Base-by-base conservation (phyloP, 768 basidiomycete species). In the Gyrodon lividus region DNA sequence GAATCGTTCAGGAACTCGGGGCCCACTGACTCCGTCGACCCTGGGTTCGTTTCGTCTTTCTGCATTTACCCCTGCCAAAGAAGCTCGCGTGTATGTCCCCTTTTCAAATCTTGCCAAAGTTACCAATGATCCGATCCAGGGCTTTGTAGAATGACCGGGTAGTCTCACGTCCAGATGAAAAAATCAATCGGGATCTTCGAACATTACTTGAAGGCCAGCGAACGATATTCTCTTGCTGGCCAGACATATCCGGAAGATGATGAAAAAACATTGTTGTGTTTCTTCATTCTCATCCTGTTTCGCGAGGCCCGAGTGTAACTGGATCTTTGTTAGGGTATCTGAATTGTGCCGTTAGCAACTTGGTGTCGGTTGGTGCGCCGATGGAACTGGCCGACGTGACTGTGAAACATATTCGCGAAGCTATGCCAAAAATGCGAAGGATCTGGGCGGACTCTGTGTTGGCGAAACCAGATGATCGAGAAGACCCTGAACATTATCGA, bases 31-130 rank as follows among this genome's bases (percentile, higher is more conserved):
- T n/a, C 35, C 0, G 40, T 43, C n/a, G 57, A 59, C 33, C 54
- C 51, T 2, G 58, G 51, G 5, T 63, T 60, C 33, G 13, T 53
- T 16, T 56, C 48, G 20, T 54, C 63, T 1, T 64, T 63, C 28
- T 52, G 48, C 43, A 24, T 34, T 9, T 59, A 60, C 26, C 59
- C 60, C 2, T 6, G 1, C 6, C 6, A 62, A 43, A 16, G 26
- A 48, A 9, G 62, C 57, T 6, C 50, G 48, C 19, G 48, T 53
- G 62, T 63, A 48, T 17, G 61, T 33, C 16, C n/a, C 19, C 26
- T 28, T 14, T 33, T 23, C 17, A 14, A 19, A 24, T 13, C 3
- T 23, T 33, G 12, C 24, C 9, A 26, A 17, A 12, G 5, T 34
- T 6, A 6, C 38, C 4, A 23, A 22, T 13, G 31, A 17, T 23